Conservation (phyloP, 169 alveolate genomes). For the Plasmodium falciparum region DNA sequence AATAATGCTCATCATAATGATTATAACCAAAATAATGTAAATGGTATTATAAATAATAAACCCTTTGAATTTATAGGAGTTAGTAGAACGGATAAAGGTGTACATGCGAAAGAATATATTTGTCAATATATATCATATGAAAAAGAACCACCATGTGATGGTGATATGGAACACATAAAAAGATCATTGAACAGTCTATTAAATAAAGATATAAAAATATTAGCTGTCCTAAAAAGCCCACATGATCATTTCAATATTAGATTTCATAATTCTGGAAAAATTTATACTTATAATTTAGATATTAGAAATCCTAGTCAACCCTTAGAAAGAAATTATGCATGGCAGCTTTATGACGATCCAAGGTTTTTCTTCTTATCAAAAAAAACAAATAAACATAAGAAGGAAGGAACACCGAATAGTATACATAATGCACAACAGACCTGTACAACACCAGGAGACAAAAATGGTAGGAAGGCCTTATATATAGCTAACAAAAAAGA, state of each 20-base stretch:
- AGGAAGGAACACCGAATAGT: neutral
- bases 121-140: conserved; percentile 85
- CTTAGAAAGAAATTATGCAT: conserved; percentile 82
- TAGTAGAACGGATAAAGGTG: conserved; percentile 88
- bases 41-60: neutral
- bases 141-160: conserved; percentile 78
- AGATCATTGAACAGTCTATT: conserved; percentile 78
- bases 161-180: conserved; percentile 77
- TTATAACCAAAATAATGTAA: neutral
- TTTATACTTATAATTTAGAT: conserved; percentile 81
- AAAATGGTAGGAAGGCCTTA: neutral
- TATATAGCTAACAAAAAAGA: neutral
- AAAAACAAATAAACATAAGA: neutral
- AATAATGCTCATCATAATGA: neutral
- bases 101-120: conserved; percentile 82
- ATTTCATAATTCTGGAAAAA: conserved; percentile 83
- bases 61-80: conserved; percentile 82
- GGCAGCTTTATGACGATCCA: conserved; percentile 83
- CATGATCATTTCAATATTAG: conserved; percentile 78
- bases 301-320: conserved; percentile 78
- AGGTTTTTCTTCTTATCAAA: conserved; percentile 58
- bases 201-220: conserved; percentile 80
- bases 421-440: neutral
- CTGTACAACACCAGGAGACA: neutral
- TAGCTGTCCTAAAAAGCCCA: conserved; percentile 79